Evolutionary conservation across 331 rosid genomes (phyloP).

Genomic region (Saraca asoca): DNA sequence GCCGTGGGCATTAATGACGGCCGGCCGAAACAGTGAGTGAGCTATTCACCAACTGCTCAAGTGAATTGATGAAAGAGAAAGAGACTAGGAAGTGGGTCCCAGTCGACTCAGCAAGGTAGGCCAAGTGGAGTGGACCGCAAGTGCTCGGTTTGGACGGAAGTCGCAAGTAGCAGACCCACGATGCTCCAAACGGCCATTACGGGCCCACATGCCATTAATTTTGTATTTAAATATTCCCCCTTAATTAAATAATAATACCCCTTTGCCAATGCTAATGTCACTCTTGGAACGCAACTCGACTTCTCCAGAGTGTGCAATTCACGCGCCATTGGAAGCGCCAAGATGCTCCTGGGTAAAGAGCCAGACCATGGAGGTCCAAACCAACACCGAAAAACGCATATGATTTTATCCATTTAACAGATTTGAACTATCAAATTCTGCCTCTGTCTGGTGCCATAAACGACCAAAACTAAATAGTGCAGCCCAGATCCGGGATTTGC

Average conservation of each 20-base stretch:
- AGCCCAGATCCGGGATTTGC: background rate
- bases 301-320: background rate
- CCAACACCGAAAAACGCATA: slow-evolving; percentile 32
- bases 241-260: background rate
- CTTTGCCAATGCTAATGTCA: no score
- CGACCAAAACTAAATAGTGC: slow-evolving; percentile 29
- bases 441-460: background rate
- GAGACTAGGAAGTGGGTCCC: no score
- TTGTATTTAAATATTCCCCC: background rate
- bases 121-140: slow-evolving; percentile 24
- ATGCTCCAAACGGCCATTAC: slow-evolving; percentile 8
- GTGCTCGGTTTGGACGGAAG: slow-evolving; percentile 32
- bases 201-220: background rate
- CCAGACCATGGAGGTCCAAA: slow-evolving; percentile 5
- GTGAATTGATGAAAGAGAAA: no score
- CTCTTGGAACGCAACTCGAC: background rate
- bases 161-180: slow-evolving; percentile 24
- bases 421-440: background rate
- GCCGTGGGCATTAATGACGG: no score
- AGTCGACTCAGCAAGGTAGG: background rate
- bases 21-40: no score
- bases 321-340: background rate
- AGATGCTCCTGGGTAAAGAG: background rate
- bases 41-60: no score
- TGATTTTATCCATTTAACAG: slow-evolving; percentile 33